Percentiles rank a stretch among this genome's conserved stretches.
Evolutionary conservation across 2,329 filamentous ascomycete species (phyloP).

Genomic region (Geosmithia morbida): DNA sequence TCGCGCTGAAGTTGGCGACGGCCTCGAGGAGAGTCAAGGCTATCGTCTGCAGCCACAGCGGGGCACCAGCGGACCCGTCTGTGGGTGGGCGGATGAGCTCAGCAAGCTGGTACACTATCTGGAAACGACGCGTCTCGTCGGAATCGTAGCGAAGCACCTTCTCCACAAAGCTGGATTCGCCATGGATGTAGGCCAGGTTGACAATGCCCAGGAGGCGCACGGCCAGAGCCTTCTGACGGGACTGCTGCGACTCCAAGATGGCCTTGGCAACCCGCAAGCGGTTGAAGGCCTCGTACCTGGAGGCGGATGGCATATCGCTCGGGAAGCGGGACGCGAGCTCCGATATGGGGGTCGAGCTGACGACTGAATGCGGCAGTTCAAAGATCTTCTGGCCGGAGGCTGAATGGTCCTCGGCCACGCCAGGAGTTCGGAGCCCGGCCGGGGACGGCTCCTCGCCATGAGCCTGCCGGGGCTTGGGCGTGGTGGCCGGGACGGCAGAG

Average conservation of each 20-base stretch:
- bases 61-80: constrained; percentile 52
- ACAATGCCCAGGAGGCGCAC: constrained; percentile 76
- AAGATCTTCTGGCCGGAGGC: constrained; percentile 39
- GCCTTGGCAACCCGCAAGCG: constrained; percentile 75
- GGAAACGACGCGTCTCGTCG: constrained; percentile 77
- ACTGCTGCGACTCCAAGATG: constrained; percentile 48
- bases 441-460: constrained; percentile 31
- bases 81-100: constrained; percentile 78
- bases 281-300: constrained; percentile 74
- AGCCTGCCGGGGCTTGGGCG: constrained; percentile 19
- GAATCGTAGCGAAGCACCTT: constrained; percentile 77
- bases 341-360: constrained; percentile 37
- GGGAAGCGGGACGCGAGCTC: constrained; percentile 41
- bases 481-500: constrained; percentile 19
- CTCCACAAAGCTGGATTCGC: constrained; percentile 69
- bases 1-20: constrained; percentile 64
- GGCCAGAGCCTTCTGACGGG: constrained; percentile 62
- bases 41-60: constrained; percentile 66
- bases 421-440: constrained; percentile 26
- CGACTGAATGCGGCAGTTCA: constrained; percentile 46
- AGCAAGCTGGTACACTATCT: constrained; percentile 82
- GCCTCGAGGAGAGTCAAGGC: constrained; percentile 73
- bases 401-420: constrained; percentile 16
- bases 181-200: constrained; percentile 81
- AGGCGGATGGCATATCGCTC: constrained; percentile 52